Evolutionary conservation across 2,329 filamentous ascomycete species (phyloP).

Genomic region (Penicillium hesseltinei): DNA sequence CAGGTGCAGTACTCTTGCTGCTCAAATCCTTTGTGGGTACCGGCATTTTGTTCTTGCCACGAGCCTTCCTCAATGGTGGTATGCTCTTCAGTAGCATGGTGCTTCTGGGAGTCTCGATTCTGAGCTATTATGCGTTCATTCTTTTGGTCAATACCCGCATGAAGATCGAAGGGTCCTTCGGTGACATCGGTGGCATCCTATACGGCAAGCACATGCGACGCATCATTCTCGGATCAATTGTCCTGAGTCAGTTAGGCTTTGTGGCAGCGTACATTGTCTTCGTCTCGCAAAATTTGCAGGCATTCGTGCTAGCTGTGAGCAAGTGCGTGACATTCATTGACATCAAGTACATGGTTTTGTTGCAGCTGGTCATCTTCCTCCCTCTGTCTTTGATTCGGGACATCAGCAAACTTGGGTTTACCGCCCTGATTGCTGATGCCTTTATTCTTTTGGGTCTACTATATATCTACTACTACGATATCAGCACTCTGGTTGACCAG

Average conservation of each 20-base stretch:
- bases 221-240: constrained; percentile 85
- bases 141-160: constrained; percentile 83
- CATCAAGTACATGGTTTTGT: constrained; percentile 84
- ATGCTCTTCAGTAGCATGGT: constrained; percentile 96
- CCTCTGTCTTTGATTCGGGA: constrained; percentile 92
- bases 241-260: constrained; percentile 93
- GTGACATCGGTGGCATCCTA: constrained; percentile 88
- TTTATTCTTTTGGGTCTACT: constrained; percentile 91
- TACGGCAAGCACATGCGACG: constrained; percentile 89
- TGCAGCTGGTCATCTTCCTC: constrained; percentile 94
- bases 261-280: constrained; percentile 96
- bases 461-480: constrained; percentile 94
- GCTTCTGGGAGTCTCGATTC: constrained; percentile 74
- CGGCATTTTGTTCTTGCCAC: constrained; percentile 86
- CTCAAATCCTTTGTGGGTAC: constrained; percentile 98
- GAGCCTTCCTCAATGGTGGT: constrained; percentile 91
- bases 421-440: constrained; percentile 85
- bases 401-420: constrained; percentile 95
- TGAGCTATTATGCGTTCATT: constrained; percentile 98
- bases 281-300: constrained; percentile 90
- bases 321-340: constrained; percentile 82
- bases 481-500: constrained; percentile 73
- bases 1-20: constrained; percentile 77
- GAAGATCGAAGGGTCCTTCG: constrained; percentile 88
- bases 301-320: constrained; percentile 87